A percentile compares a stretch with the other conserved stretches of the same genome.
phyloP scores from a whole-genome alignment of 768 basidiomycete genomes.

The Boletus insuetus region DNA sequence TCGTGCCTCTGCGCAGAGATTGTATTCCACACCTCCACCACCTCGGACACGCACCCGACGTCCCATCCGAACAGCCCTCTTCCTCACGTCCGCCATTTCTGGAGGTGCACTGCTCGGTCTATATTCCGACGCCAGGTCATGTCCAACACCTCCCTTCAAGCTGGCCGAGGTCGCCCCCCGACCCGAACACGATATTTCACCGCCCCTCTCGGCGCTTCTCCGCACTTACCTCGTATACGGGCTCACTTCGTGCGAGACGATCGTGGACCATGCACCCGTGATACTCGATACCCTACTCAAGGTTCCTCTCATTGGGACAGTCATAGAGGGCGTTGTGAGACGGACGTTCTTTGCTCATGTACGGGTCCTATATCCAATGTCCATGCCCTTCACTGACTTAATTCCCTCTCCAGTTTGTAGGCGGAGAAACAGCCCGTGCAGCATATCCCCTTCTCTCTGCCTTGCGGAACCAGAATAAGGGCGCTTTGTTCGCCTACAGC shows the following conservation, averaged over 20 bases:
- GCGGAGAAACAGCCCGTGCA: slow-evolving; percentile 75
- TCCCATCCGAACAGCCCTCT: slow-evolving; percentile 9
- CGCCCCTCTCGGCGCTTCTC: slow-evolving; percentile 43
- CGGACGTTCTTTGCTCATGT: slow-evolving; percentile 87
- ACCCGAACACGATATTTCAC: not conserved
- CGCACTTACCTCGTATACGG: slow-evolving; percentile 82
- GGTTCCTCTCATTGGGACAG: slow-evolving; percentile 51
- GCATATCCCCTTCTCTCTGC: slow-evolving; percentile 61
- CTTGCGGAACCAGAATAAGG: slow-evolving; percentile 68
- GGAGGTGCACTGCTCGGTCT: slow-evolving; percentile 16
- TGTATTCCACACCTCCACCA: slow-evolving; percentile 1
- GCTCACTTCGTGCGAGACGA: slow-evolving; percentile 68
- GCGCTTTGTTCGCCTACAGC: slow-evolving; percentile 76
- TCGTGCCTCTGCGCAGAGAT: not conserved
- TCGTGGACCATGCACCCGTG: slow-evolving; percentile 74
- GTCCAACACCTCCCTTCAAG: slow-evolving; percentile 20
- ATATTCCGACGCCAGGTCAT: slow-evolving; percentile 27
- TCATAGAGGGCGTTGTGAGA: slow-evolving; percentile 70
- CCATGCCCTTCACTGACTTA: not conserved
- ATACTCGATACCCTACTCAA: slow-evolving; percentile 53
- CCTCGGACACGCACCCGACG: slow-evolving; percentile 3
- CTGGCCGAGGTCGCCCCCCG: not conserved
- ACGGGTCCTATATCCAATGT: slow-evolving; percentile 8
- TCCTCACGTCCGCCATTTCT: slow-evolving; percentile 19
- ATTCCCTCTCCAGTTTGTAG: slow-evolving; percentile 65